Base-by-base conservation (phyloP, 495 filamentous ascomycete genomes). In the Penicillium ochrochloron region DNA sequence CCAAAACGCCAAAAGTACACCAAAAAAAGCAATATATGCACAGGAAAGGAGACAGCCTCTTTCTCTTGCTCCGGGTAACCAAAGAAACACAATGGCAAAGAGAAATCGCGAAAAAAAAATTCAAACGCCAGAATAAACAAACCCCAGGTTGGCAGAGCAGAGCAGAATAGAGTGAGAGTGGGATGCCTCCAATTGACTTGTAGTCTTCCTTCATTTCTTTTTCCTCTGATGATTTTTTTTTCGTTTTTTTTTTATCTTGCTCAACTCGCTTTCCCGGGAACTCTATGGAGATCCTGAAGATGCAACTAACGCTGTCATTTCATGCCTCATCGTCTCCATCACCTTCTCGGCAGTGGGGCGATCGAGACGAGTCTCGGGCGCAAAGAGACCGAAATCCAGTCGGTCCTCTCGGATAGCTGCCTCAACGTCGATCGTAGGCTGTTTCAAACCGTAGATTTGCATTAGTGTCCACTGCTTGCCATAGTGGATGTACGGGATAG, bases 351-450 rank as follows among this genome's bases (percentile, higher is more conserved):
- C 72, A 44, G 61, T 69, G 15, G 39, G 31, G 34, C 57, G 25
- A 48, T 60, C 66, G n/a, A 77, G 60, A 23, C 72, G 70, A 54
- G 41, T 44, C 14, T 60, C 54, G 1, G 75, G 66, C 0, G 63
- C 76, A 39, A 78, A 78, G 35, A 78, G 50, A 14, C 76, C 76
- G 59, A 78, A 74, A 55, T 78, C 75, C 56, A 78, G 56, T 17
- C 42, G 56, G 37, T 66, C 71, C 14, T 72, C 61, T 41, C 73
- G 73, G 46, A 78, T 62, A 4, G 73, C 73, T 6, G 73, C 72
- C 64, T 78, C 76, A 15, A 78, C 67, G 57, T 78, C 76, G 34
- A 78, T 66, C 23, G 72, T 76, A 60, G 73, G 70, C 76, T 78
- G 63, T 66, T 61, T 61, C 23, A 55, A 62, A 60, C 31, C 42